Base-by-base conservation (phyloP, 306 rosid genomes). In the Purshia tridentata region DNA sequence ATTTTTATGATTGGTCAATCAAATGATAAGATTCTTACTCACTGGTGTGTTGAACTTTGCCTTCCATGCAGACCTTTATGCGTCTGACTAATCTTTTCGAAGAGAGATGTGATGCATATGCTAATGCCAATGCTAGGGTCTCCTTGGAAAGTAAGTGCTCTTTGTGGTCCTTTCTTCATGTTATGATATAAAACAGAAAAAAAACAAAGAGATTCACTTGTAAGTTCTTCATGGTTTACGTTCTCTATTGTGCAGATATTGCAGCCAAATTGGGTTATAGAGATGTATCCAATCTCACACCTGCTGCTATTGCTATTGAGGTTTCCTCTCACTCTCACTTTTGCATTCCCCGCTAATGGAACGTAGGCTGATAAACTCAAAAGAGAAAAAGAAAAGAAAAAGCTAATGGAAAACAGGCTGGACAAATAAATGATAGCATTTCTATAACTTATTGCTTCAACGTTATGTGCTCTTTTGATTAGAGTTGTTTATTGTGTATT, bases 241-340 rank as follows among this genome's bases (percentile, higher is more conserved):
- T 57, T 37, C 44, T 75, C 48, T 57, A 6, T 47, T 74, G 16
- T 49, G 65, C 92, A 95, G 99, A 84, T 42, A 85, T 95, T 71
- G 99, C 98, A 18, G 80, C 84, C 61, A 86, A 95, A 80, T 75
- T 71, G 70, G 96, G 93, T 15, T 77, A 35, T 46, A 18, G 74
- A 76, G 96, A 90, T 78, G 89, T 88, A 23, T 86, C 76, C 3
- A 82, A 84, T 83, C 79, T 95, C 78, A 83, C 99, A 1, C 99
- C 99, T 48, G 69, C 80, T 22, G 88, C 76, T 63, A 90, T 95
- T 65, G 98, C 97, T 63, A 73, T 91, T 71, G 99, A 91, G 99
- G 99, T 91, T 29, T 50, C 46, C 72, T 70, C 48, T 70, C 76
- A 57, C 57, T 69, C 74, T 56, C 65, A 19, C 54, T 53, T 74